Base-by-base conservation (phyloP, 352 stramenopile species). In the Phytophthora fragariae region DNA sequence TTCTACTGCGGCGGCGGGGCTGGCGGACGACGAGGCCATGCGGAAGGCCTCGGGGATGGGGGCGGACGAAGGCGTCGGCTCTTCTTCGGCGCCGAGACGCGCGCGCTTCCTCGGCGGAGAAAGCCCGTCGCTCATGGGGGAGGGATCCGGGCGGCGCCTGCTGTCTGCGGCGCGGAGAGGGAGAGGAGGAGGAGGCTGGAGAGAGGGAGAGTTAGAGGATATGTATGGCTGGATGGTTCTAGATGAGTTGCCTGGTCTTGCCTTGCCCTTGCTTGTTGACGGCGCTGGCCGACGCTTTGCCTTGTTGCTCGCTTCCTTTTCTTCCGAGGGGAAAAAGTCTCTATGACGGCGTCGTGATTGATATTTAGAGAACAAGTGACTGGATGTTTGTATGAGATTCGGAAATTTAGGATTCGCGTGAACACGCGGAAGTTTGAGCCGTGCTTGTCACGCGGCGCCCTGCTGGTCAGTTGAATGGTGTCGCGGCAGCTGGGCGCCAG, bases 51-150 rank as follows among this genome's bases (percentile, higher is more conserved):
- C 35, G 35, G 35, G 35, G 1, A 11, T 11, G 35, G 35, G 35
- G 8, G 35, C 35, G 8, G 35, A 41, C 35, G 35, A 41, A 2
- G 4, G 56, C 7, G 50, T 29, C 10, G 67, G 57, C 50, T 72
- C 68, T 64, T 77, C 71, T 66, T 83, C 61, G 15, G 73, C 61
- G 29, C 70, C 61, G 37, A 78, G 75, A 65, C 73, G 76, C 63
- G 72, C 76, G 55, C 76, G 76, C 47, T 83, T 83, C 54, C 76
- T 70, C 14, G 76, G 76, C n/a, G 76, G 76, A 29, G 76, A 81
- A 15, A 72, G 72, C 12, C 69, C 70, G 47, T 83, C 69, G 66
- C 47, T 82, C 76, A 82, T 82, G 37, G 29, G 33, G 57, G 39
- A 37, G 47, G 35, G 10, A 41, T 41, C 35, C 44, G 21, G 52